Percentiles rank a stretch among this genome's conserved stretches.
phyloP scores from a whole-genome alignment of 352 stramenopile genomes.

The Phytophthora fragariaefolia region DNA sequence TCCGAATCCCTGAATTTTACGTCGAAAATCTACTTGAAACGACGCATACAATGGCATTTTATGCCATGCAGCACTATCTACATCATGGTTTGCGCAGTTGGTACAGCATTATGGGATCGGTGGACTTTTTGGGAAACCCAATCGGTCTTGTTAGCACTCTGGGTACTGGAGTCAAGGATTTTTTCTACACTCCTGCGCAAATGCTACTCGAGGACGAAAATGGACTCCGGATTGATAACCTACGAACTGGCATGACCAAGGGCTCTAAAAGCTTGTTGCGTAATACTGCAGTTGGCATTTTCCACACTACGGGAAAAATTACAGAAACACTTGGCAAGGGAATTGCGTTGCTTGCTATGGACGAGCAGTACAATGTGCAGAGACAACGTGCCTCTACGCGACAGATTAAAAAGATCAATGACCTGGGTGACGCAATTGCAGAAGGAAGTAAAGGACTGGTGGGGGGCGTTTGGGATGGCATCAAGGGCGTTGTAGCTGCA shows the following conservation, averaged over 20 bases:
- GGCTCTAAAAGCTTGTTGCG: constrained; percentile 87
- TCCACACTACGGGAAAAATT: constrained; percentile 92
- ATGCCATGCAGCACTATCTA: constrained; percentile 89
- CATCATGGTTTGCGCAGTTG: constrained; percentile 84
- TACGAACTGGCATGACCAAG: constrained; percentile 89
- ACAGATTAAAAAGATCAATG: constrained; percentile 82
- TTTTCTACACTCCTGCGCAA: constrained; percentile 95
- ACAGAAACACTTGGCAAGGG: constrained; percentile 90
- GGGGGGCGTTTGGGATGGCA: constrained; percentile 81
- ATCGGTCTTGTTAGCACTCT: constrained; percentile 91
- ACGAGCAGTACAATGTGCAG: constrained; percentile 89
- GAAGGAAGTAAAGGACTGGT: constrained; percentile 84
- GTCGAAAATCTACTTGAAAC: constrained; percentile 90
- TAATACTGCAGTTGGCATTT: constrained; percentile 89
- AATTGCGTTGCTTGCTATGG: constrained; percentile 85
- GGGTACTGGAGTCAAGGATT: constrained; percentile 92
- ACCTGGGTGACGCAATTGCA: constrained; percentile 81
- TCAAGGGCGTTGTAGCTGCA: constrained; percentile 82
- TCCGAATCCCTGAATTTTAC: constrained; percentile 91
- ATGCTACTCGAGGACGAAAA: constrained; percentile 93
- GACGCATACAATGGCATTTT: constrained; percentile 84
- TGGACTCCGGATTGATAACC: constrained; percentile 82
- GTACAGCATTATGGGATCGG: constrained; percentile 90
- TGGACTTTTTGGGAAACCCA: constrained; percentile 92
- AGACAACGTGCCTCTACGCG: constrained; percentile 74